These are phyloP conservation scores for Cubamyces lactineus DNA, from an alignment of 768 basidiomycete genomes.

Conservation along the genomic window DNA sequence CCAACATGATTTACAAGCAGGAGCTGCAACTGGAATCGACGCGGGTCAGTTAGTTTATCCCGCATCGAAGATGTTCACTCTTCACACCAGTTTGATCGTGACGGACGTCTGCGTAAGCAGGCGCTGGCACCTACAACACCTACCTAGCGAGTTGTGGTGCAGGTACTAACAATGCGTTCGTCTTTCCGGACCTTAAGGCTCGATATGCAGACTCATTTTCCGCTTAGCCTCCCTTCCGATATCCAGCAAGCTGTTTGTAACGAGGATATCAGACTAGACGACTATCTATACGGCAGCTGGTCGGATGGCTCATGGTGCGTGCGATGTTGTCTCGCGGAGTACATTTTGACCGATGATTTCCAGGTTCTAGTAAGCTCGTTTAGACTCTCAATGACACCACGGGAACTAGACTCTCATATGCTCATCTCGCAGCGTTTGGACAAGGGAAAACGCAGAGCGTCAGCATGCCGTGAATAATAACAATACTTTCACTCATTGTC, in stretches of 20 bases:
- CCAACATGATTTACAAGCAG: conserved; percentile 1
- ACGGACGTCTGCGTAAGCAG: background rate
- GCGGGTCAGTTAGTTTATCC: conserved; percentile 1
- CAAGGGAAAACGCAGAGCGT: conserved; percentile 23
- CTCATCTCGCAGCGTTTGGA: conserved; percentile 24
- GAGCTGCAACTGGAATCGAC: conserved; percentile 6
- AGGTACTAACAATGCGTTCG: conserved; percentile 18
- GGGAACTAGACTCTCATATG: background rate
- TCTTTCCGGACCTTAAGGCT: background rate
- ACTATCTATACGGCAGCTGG: conserved; percentile 21
- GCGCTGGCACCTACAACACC: background rate
- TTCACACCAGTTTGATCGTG: too few species aligned
- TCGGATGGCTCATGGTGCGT: conserved; percentile 17
- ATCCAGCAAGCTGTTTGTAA: conserved; percentile 25
- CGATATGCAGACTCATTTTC: background rate
- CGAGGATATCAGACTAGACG: conserved; percentile 16
- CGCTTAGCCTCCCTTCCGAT: conserved; percentile 12
- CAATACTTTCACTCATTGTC: conserved; percentile 37
- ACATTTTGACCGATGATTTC: background rate
- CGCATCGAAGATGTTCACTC: too few species aligned
- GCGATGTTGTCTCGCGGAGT: background rate
- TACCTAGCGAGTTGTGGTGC: conserved; percentile 17
- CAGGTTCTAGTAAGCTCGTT: conserved; percentile 25
- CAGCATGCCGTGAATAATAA: conserved; percentile 29
- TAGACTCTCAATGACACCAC: background rate